phyloP scores from a whole-genome alignment of 2,329 filamentous ascomycete species.

The Ophiostoma fasciatum region DNA sequence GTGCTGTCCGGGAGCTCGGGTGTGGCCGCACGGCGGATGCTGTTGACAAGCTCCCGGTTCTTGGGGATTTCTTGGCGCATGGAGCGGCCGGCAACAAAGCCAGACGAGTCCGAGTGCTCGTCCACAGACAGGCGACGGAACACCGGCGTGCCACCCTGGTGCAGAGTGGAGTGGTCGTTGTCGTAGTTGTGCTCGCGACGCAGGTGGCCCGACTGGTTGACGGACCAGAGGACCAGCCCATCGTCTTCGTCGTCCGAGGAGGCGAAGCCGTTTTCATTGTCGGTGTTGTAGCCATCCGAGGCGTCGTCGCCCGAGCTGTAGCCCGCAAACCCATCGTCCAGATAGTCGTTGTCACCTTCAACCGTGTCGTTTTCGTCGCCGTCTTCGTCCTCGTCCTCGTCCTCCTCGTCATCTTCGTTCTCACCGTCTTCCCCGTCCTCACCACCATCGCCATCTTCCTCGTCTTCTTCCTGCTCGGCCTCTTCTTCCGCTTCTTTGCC shows the following conservation, averaged over 20 bases:
- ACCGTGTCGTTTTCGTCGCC: conserved; percentile 35
- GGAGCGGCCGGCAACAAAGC: conserved; percentile 33
- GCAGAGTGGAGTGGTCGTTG: conserved; percentile 21
- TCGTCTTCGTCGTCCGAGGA: conserved; percentile 58
- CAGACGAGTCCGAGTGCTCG: conserved; percentile 46
- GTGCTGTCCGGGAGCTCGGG: conserved; percentile 91
- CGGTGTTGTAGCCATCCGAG: conserved; percentile 60
- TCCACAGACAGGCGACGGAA: conserved; percentile 15
- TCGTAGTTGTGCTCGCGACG: conserved; percentile 7
- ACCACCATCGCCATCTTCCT: conserved; percentile 30
- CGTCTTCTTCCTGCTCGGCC: conserved; percentile 59
- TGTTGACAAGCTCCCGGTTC: conserved; percentile 22
- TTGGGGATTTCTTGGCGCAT: conserved; percentile 19
- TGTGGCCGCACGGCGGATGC: conserved; percentile 48
- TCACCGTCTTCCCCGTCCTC: conserved; percentile 34
- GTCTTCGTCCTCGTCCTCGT: conserved; percentile 31
- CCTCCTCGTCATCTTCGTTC: conserved; percentile 35
- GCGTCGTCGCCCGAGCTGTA: conserved; percentile 37
- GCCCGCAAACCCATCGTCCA: conserved; percentile 34
- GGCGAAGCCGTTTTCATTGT: conserved; percentile 53
- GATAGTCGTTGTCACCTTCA: conserved; percentile 35
- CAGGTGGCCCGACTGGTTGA: conserved; percentile 19
- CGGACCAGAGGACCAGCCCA: conserved; percentile 46
- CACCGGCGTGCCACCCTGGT: conserved; percentile 23
- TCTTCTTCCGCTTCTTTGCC: conserved; percentile 88